Evolutionary conservation across 495 filamentous ascomycete species (phyloP).

Genomic region (Hypoxylon trugodes): DNA sequence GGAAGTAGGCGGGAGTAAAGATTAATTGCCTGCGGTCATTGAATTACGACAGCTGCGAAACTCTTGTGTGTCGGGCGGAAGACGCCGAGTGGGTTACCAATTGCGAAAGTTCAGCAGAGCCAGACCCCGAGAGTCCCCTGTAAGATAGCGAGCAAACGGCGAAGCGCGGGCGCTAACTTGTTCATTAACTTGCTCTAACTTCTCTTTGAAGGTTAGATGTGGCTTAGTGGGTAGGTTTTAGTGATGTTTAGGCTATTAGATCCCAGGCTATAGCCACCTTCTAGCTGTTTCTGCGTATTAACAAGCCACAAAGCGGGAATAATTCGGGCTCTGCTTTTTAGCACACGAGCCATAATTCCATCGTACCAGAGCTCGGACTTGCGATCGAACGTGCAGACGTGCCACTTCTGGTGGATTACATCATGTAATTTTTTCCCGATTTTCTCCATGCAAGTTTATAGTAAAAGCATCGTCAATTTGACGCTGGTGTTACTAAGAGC

Average conservation of each 20-base stretch:
- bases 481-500: constrained; percentile 29
- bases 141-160: constrained; percentile 34
- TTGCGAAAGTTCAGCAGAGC: constrained; percentile 4
- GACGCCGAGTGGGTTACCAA: constrained; percentile 22
- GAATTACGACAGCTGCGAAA: background rate
- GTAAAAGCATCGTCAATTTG: constrained; percentile 28
- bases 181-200: background rate
- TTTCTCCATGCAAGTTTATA: constrained; percentile 25
- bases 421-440: constrained; percentile 39
- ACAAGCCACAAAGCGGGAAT: constrained; percentile 35
- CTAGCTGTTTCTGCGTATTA: background rate
- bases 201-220: constrained; percentile 29
- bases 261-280: constrained; percentile 7
- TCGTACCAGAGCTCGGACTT: constrained; percentile 34
- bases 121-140: constrained; percentile 32
- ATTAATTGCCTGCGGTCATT: background rate
- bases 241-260: constrained; percentile 12
- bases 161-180: constrained; percentile 24
- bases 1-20: background rate
- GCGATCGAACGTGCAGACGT: too few species aligned
- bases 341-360: constrained; percentile 15
- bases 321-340: constrained; percentile 30
- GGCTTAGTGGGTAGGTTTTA: constrained; percentile 17
- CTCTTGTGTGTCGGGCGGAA: constrained; percentile 22
- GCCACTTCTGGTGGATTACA: constrained; percentile 36